Evolutionary conservation across 768 basidiomycete genomes (phyloP), one percentile per base, ranked within the genome.

Genomic region (Tricholoma saponaceum): DNA sequence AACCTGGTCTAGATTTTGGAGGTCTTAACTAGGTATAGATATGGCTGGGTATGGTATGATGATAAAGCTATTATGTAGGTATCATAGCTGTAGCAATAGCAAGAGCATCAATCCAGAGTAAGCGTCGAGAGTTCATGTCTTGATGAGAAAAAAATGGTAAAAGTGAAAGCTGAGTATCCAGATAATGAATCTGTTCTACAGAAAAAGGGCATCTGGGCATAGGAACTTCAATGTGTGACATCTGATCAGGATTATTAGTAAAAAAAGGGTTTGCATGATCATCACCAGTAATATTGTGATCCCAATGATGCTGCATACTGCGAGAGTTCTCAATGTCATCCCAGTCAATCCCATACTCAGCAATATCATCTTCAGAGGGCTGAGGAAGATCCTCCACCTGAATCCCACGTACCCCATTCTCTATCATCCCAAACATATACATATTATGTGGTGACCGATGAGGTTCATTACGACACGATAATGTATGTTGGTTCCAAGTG

Each of bases 401-500:
- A 23, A 59, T 39, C 1, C 72, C 72, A 4, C 65, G 63, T 1
- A 63, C 37, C 2, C 75, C 74, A 37, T 74, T 52, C 35, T 65
- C 35, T 1, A 72, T 13, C 66, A 74, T 70, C 13, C 71, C 69
- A 56, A 72, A 73, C 7, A 65, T 37, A 53, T 64, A 72, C 63
- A 75, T 65, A 16, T 74, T 66, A 2, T 55, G 54, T 0, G 73
- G 73, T 8, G 47, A 67, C 1, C 60, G 54, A 23, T 59, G 49
- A 0, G 49, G 57, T 16, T 67, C 51, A 18, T 66, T 62, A 3
- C 51, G 57, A 7, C 69, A 43, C 0, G 50, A 51, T 12, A 77
- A 43, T 1, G 44, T 54, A 58, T 77, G 76, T 6, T 61, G 23
- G 50, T 79, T 78, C 76, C 76, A 78, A 2, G 65, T 46, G 1